Evolutionary conservation across 768 basidiomycete species (phyloP).

Genomic region (Filobasidium floriforme): DNA sequence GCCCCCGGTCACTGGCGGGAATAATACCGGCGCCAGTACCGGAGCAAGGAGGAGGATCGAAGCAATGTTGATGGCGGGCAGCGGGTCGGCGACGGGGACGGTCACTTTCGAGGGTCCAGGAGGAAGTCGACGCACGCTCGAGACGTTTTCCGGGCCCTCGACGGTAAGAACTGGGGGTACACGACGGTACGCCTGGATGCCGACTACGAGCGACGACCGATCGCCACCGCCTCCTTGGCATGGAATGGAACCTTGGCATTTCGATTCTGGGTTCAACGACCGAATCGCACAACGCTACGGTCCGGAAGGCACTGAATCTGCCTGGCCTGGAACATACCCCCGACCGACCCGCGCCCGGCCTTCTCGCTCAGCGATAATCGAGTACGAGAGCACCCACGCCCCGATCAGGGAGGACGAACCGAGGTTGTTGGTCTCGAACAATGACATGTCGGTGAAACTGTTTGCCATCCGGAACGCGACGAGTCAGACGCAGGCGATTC

Average conservation of each 20-base stretch:
- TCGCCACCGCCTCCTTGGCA: too few relatives aligned
- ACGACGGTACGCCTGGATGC: not conserved
- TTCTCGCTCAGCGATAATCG: not conserved
- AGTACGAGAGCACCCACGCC: not conserved
- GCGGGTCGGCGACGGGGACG: too few relatives aligned
- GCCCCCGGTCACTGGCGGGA: not conserved
- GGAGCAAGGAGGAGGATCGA: not conserved
- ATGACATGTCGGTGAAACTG: conserved; percentile 72
- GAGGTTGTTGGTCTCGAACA: conserved; percentile 73
- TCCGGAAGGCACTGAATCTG: too few relatives aligned
- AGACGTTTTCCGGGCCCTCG: not conserved
- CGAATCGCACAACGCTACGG: too few relatives aligned
- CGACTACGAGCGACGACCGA: too few relatives aligned
- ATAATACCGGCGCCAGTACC: not conserved
- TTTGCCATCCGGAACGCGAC: conserved; percentile 53
- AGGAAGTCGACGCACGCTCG: not conserved
- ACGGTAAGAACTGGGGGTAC: not conserved
- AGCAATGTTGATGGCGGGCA: too few relatives aligned
- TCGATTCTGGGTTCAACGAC: too few relatives aligned
- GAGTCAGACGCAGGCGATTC: not conserved
- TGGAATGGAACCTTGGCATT: too few relatives aligned
- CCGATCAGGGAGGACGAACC: conserved; percentile 53
- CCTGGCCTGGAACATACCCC: too few relatives aligned
- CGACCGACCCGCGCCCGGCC: not conserved
- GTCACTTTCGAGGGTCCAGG: not conserved